These are phyloP conservation scores for Hansenula anomala DNA, from an alignment of 1,139 yeast species.

Conservation along the genomic window DNA sequence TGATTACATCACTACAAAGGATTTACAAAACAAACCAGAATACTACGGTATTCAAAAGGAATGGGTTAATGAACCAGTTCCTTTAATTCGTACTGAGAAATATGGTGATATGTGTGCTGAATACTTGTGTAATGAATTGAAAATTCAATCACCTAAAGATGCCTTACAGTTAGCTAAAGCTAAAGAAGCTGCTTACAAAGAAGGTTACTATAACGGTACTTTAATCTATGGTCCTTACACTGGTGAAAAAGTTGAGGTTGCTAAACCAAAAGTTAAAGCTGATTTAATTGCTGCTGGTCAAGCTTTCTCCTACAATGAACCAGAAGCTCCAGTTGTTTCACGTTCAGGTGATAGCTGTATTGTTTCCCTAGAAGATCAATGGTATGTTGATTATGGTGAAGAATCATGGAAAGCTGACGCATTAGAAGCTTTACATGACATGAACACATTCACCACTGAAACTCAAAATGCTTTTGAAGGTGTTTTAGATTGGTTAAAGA, in stretches of 20 bases:
- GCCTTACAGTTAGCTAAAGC: slow-evolving; percentile 83
- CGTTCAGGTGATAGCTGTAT: slow-evolving; percentile 97
- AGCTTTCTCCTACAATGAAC: slow-evolving; percentile 91
- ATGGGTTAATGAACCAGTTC: slow-evolving; percentile 79
- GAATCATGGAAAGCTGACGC: slow-evolving; percentile 86
- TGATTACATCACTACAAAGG: slow-evolving; percentile 83
- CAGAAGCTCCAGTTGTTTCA: slow-evolving; percentile 84
- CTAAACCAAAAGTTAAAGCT: slow-evolving; percentile 81
- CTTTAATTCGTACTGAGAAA: slow-evolving; percentile 74
- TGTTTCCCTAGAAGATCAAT: slow-evolving; percentile 96
- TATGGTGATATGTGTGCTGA: slow-evolving; percentile 92
- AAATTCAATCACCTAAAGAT: slow-evolving; percentile 95
- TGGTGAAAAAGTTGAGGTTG: slow-evolving; percentile 88
- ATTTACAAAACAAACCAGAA: slow-evolving; percentile 85
- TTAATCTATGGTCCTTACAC: slow-evolving; percentile 76
- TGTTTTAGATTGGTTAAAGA: slow-evolving; percentile 93
- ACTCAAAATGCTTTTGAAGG: slow-evolving; percentile 91
- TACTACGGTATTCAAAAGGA: slow-evolving; percentile 80
- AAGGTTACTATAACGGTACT: slow-evolving; percentile 89
- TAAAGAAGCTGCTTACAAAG: slow-evolving; percentile 92
- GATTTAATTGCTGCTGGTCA: slow-evolving; percentile 74
- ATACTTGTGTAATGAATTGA: slow-evolving; percentile 74
- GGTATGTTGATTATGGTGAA: slow-evolving; percentile 98
- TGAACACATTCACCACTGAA: slow-evolving; percentile 82
- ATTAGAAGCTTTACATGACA: slow-evolving; percentile 65